Base-by-base conservation (phyloP, 2,329 filamentous ascomycete species). In the Exophiala calicioides region DNA sequence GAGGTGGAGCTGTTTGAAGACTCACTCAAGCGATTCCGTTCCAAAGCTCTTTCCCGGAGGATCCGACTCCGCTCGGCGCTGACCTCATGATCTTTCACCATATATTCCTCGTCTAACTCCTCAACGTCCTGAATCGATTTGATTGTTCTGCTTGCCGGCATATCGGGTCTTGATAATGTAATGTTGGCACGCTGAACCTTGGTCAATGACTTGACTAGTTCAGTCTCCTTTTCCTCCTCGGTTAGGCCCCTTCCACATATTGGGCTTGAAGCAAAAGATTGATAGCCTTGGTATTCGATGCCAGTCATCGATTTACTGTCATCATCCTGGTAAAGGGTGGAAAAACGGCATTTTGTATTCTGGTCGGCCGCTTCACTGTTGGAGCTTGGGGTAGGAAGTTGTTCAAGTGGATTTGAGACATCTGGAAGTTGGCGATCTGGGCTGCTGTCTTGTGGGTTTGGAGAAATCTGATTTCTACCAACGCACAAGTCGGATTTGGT, bases 31-130 rank as follows among this genome's bases (percentile, higher is more conserved):
- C 33, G 27, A 10, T 34, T 33, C 10, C 42, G 42, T 6, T 19
- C 26, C 12, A 45, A 19, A 23, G 42, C 42, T 18, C 38, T 37
- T 24, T 45, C 42, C 12, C 44, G 44, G 8, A 55, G 42, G 16
- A 36, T 24, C 35, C 37, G 37, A 20, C 47, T 55, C n/a, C 45
- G 31, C 15, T 46, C 39, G 5, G 34, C 41, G 3, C 44, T 39
- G 9, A 37, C 52, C 21, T 48, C 33, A 44, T 55, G 40, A 5
- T 52, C 44, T 23, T 21, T 27, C 8, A 47, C 19, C 43, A 44
- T 50, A 7, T 19, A 38, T 23, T 44, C 33, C n/a, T 33, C 23
- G 10, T 47, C 34, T 21, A 42, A 35, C n/a, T 37, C 24, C 15
- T 44, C 36, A 29, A 18, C 15, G 3, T 2, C 20, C n/a, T 26